Percentiles rank a stretch among this genome's conserved stretches.
Evolutionary conservation across 805 yeast genomes (phyloP).

Genomic region (Vanderwaltozyma tropicalis): DNA sequence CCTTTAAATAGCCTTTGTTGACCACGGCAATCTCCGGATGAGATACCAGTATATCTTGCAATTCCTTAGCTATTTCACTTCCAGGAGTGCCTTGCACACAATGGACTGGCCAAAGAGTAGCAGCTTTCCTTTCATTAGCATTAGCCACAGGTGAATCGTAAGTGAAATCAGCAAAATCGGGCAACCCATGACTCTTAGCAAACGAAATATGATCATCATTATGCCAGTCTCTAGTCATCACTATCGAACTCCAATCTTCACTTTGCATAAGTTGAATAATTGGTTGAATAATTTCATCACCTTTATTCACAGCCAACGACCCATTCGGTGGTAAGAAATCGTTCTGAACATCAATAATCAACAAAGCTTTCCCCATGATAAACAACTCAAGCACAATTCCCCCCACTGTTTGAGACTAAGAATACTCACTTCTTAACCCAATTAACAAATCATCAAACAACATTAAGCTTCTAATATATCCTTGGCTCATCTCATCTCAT

Average conservation of each 20-base stretch:
- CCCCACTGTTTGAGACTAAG: too few species aligned
- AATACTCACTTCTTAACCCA: too few species aligned
- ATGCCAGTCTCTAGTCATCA: conserved; percentile 86
- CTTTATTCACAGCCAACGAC: conserved; percentile 59
- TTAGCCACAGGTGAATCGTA: conserved; percentile 41
- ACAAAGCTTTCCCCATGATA: conserved; percentile 37
- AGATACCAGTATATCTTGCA: conserved; percentile 1
- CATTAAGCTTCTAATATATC: too few species aligned
- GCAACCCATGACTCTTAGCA: conserved; percentile 50
- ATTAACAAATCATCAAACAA: too few species aligned
- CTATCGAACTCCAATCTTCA: conserved; percentile 50
- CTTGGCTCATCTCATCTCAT: too few species aligned
- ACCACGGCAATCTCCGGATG: conserved; percentile 34
- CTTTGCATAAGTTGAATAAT: conserved; percentile 35
- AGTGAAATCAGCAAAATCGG: conserved; percentile 42
- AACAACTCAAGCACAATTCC: too few species aligned
- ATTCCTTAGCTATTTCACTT: conserved; percentile 36
- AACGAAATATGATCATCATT: conserved; percentile 71
- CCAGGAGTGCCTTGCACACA: conserved; percentile 70
- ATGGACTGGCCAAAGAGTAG: conserved; percentile 80
- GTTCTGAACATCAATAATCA: conserved; percentile 74
- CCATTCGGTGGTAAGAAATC: conserved; percentile 80
- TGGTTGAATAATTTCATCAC: conserved; percentile 45
- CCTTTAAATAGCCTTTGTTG: conserved; percentile 59
- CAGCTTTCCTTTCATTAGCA: conserved; percentile 28